These are phyloP conservation scores for Mycena polygramma DNA, from an alignment of 768 basidiomycete genomes.

Conservation along the genomic window DNA sequence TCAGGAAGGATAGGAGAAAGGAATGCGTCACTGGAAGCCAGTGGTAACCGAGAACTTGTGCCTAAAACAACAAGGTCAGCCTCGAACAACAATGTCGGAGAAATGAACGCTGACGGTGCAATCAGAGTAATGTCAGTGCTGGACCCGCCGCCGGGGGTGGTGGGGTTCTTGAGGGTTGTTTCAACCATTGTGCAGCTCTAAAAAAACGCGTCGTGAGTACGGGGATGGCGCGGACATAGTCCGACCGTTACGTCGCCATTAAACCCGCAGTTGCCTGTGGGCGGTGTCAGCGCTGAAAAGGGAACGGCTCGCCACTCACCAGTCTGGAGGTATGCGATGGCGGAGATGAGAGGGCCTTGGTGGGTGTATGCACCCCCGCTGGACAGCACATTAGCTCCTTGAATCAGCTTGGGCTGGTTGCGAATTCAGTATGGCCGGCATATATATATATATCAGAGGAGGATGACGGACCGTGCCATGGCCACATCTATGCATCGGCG, in stretches of 20 bases:
- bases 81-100: no score
- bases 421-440: no score
- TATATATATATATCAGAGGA: no score
- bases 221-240: no score
- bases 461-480: constrained; percentile 13
- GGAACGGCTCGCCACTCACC: not conserved
- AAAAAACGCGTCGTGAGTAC: no score
- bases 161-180: constrained; percentile 49
- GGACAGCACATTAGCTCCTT: constrained; percentile 43
- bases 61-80: no score
- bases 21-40: no score
- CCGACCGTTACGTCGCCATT: constrained; percentile 45
- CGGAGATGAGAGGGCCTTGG: constrained; percentile 44
- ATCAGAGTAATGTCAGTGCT: constrained; percentile 52
- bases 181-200: constrained; percentile 49
- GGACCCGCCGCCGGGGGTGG: constrained; percentile 48
- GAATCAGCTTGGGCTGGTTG: constrained; percentile 40
- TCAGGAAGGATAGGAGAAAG: no score
- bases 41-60: no score
- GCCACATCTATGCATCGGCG: constrained; percentile 22
- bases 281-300: constrained; percentile 7
- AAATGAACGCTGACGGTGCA: constrained; percentile 30
- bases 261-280: constrained; percentile 46
- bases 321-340: constrained; percentile 46
- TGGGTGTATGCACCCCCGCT: constrained; percentile 44